Evolutionary conservation across 208 protist genomes (phyloP), one percentile per base, ranked within the genome.

Genomic region (Wallacemonas sp.): DNA sequence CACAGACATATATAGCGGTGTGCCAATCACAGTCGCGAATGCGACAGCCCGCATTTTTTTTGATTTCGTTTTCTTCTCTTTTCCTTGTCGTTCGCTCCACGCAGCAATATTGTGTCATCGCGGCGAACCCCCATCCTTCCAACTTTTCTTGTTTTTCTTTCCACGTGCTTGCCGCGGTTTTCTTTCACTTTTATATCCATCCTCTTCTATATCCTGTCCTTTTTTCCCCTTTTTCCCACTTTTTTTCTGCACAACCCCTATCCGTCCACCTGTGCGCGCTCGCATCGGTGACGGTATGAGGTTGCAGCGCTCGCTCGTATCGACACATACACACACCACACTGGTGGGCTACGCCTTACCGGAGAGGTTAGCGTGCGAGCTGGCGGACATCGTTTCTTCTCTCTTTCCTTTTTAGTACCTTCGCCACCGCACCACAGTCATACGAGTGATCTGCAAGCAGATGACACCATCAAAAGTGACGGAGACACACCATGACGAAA

Each of bases 151-250:
- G 29, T 46, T 59, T 39, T 61, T 57, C 23, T 54, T 41, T 54
- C 39, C 0, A 41, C 36, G 36, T 36, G 12, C 39, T 32, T 61
- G 10, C 59, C n/a, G 7, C 26, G 28, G 16, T 39, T 28, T 16
- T 45, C 26, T 64, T 29, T 49, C 29, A 1, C 41, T 25, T 32
- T 31, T 54, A 28, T 33, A n/a, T 61, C 18, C 26, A 2, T 61
- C 41, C 5, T 23, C 10, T 52, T 57, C n/a, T 68, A 26, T 42
- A 26, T 42, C 33, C 25, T 49, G 10, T 61, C 41, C 16, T n/a
- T 52, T 32, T 55, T 32, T 59, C 38, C 36, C 28, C 46, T 38
- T 52, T 67, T 23, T n/a, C n/a, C n/a, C n/a, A n/a, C n/a, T n/a
- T 50, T 61, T 41, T 50, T 55, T 41, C 48, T 32, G 48, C 46